Evolutionary conservation across 2,329 filamentous ascomycete genomes (phyloP).

Genomic region (Pseudocercospora macadamiae): DNA sequence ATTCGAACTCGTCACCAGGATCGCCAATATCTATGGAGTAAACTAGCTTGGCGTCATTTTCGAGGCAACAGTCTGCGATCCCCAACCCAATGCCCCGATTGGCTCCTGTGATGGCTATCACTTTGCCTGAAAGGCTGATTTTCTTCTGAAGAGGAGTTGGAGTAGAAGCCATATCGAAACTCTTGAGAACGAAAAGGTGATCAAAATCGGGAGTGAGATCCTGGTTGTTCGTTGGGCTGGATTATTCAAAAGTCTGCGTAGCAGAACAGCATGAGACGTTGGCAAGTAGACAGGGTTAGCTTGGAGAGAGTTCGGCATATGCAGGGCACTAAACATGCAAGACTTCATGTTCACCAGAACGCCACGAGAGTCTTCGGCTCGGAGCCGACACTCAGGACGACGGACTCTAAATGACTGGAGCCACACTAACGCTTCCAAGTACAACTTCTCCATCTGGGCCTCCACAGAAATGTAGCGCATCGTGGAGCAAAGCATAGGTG

Average conservation of each 20-base stretch:
- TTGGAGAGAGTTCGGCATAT: background rate
- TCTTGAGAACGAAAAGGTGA: background rate
- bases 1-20: conserved; percentile 47
- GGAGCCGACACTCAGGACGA: background rate
- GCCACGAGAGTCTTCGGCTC: too few relatives aligned
- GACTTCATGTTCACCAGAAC: too few relatives aligned
- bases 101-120: conserved; percentile 54
- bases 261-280: background rate
- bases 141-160: conserved; percentile 14
- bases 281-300: background rate
- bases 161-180: background rate
- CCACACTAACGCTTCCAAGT: background rate
- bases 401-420: too few relatives aligned
- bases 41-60: conserved; percentile 48
- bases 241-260: background rate
- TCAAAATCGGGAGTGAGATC: background rate
- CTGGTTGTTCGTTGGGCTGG: background rate
- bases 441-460: conserved; percentile 2
- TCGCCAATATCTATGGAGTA: conserved; percentile 54
- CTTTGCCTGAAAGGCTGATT: conserved; percentile 38
- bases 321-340: too few relatives aligned
- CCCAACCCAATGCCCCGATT: conserved; percentile 54
- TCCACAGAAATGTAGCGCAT: background rate
- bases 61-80: conserved; percentile 52
- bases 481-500: background rate